Percentiles rank a stretch among this genome's conserved stretches.
Conservation (phyloP, 306 rosid species). For the Dalbergia cochinchinensis region DNA sequence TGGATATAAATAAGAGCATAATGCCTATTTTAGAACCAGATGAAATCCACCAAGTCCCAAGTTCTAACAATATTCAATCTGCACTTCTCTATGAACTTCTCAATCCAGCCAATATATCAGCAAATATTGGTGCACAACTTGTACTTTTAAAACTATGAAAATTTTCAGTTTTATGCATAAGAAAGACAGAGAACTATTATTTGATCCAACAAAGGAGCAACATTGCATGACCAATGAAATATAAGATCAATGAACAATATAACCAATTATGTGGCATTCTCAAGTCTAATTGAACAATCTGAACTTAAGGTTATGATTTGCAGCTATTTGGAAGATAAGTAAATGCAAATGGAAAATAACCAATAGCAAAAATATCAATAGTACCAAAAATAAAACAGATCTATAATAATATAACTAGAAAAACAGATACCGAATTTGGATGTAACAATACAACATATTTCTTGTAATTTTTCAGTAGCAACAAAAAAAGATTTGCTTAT, state of each 20-base stretch:
- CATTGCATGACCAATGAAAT: background rate
- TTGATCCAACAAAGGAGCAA: background rate
- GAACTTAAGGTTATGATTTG: background rate
- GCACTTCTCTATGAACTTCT: constrained; percentile 12
- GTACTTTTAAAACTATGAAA: background rate
- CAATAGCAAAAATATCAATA: constrained; percentile 4
- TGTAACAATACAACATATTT: constrained; percentile 33
- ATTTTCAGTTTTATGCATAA: background rate
- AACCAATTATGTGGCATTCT: background rate
- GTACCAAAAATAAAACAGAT: background rate
- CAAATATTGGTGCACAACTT: background rate
- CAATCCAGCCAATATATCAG: constrained; percentile 11
- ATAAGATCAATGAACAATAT: background rate
- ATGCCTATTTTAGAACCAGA: constrained; percentile 19
- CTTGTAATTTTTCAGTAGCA: constrained; percentile 34
- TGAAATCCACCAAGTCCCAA: constrained; percentile 5
- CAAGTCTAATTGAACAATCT: background rate
- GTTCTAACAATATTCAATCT: constrained; percentile 25
- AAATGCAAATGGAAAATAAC: background rate
- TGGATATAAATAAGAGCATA: constrained; percentile 9
- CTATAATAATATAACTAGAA: constrained; percentile 6
- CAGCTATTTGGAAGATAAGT: background rate
- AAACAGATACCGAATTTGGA: constrained; percentile 34
- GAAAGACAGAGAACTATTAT: constrained; percentile 12
- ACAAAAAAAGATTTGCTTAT: constrained; percentile 4